Conservation (phyloP, 2,329 filamentous ascomycete genomes). For the Ceratocystis lukuohia region DNA sequence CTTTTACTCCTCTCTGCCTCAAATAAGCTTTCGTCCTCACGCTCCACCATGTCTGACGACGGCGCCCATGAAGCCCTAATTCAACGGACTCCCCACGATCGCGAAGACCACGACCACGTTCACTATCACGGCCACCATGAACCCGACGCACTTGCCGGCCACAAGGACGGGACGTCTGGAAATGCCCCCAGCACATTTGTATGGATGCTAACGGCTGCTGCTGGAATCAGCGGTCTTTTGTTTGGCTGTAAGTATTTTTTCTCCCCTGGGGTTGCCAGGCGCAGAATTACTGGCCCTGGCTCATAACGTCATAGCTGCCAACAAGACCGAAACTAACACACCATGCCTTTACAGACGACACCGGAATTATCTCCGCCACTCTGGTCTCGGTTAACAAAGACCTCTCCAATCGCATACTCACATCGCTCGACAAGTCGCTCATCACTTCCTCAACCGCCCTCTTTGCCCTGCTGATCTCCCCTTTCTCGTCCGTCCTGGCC, state of each 20-base stretch:
- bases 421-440: slow-evolving; percentile 53
- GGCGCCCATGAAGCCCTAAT: slow-evolving; percentile 10
- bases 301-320: slow-evolving; percentile 1
- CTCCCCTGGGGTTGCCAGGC: background rate
- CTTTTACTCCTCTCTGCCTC: background rate
- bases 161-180: slow-evolving; percentile 27
- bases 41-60: slow-evolving; percentile 7
- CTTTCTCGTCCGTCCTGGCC: slow-evolving; percentile 50
- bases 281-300: background rate
- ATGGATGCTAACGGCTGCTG: slow-evolving; percentile 48
- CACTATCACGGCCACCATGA: slow-evolving; percentile 21
- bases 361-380: slow-evolving; percentile 55
- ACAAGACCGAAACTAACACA: background rate
- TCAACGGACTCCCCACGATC: background rate
- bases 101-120: slow-evolving; percentile 23
- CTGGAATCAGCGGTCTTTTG: slow-evolving; percentile 52
- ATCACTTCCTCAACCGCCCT: slow-evolving; percentile 58
- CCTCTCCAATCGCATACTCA: slow-evolving; percentile 43
- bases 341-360: slow-evolving; percentile 38
- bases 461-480: slow-evolving; percentile 50
- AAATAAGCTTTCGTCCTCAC: background rate
- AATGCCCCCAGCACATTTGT: slow-evolving; percentile 32
- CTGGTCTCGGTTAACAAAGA: slow-evolving; percentile 50
- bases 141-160: slow-evolving; percentile 19
- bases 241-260: slow-evolving; percentile 46